A percentile compares a stretch with the other conserved stretches of the same genome.
Conservation (phyloP, 768 basidiomycete genomes). For the Lepiota venenata region DNA sequence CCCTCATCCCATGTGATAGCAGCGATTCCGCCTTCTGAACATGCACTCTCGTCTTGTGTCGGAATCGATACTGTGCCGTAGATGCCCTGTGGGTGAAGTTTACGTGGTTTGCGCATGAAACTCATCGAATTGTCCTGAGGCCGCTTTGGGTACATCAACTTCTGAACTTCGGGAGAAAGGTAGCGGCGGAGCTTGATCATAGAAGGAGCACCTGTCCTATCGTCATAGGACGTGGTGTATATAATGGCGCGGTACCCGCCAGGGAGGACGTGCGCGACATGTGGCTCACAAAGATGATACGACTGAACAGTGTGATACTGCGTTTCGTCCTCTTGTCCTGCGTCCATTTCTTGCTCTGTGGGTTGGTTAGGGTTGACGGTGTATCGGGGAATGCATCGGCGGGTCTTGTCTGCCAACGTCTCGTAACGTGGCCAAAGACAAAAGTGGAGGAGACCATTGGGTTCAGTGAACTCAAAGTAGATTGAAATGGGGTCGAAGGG, state of each 20-base stretch:
- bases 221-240: slow-evolving; percentile 30
- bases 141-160: background rate
- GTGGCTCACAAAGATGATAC: slow-evolving; percentile 22
- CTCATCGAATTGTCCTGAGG: slow-evolving; percentile 4
- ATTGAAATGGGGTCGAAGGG: slow-evolving; percentile 39
- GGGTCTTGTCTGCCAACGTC: slow-evolving; percentile 3
- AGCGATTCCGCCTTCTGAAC: slow-evolving; percentile 28
- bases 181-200: slow-evolving; percentile 36
- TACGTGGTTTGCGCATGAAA: slow-evolving; percentile 5
- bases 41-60: slow-evolving; percentile 15
- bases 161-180: slow-evolving; percentile 24
- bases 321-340: background rate
- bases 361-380: slow-evolving; percentile 16
- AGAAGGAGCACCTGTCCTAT: slow-evolving; percentile 28
- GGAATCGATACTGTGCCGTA: slow-evolving; percentile 6
- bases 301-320: background rate
- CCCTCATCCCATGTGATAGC: slow-evolving; percentile 65
- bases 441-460: slow-evolving; percentile 30
- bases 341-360: slow-evolving; percentile 20
- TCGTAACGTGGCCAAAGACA: slow-evolving; percentile 19
- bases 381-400: background rate
- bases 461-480: slow-evolving; percentile 26
- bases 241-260: slow-evolving; percentile 42
- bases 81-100: background rate
- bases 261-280: slow-evolving; percentile 32